phyloP scores from a whole-genome alignment of 1,139 yeast species.

The Insectozyma bohioensis region DNA sequence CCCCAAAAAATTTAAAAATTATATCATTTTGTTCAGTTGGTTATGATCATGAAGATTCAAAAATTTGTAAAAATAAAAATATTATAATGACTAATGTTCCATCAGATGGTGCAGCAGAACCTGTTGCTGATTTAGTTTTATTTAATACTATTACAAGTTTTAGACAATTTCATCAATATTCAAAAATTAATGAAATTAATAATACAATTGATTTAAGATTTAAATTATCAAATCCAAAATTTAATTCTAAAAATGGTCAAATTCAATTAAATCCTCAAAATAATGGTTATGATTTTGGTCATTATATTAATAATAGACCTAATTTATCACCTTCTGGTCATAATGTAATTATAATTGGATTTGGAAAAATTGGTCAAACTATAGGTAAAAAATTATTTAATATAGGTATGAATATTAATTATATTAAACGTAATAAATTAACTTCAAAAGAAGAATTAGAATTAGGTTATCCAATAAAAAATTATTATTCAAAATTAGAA shows the following conservation, averaged over 20 bases:
- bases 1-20: slow-evolving; percentile 54
- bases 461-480: slow-evolving; percentile 48
- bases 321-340: slow-evolving; percentile 56
- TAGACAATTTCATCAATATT: slow-evolving; percentile 56
- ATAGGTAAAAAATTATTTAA: slow-evolving; percentile 56
- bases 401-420: slow-evolving; percentile 68
- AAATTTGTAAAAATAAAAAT: slow-evolving; percentile 34
- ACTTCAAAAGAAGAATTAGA: slow-evolving; percentile 29
- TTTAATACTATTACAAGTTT: slow-evolving; percentile 58
- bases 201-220: slow-evolving; percentile 14
- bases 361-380: slow-evolving; percentile 73
- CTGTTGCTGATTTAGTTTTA: slow-evolving; percentile 76
- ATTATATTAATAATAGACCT: slow-evolving; percentile 33
- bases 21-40: slow-evolving; percentile 75
- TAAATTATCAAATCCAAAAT: slow-evolving; percentile 11
- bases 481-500: slow-evolving; percentile 40
- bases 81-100: slow-evolving; percentile 68
- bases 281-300: slow-evolving; percentile 50
- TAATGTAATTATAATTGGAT: slow-evolving; percentile 67
- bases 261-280: slow-evolving; percentile 5
- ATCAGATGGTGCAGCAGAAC: slow-evolving; percentile 58
- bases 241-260: slow-evolving; percentile 11
- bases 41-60: slow-evolving; percentile 57
- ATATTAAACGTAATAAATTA: slow-evolving; percentile 56
- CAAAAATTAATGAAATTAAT: slow-evolving; percentile 18